phyloP scores from a whole-genome alignment of 345 rosid species.

The thale cress (Arabidopsis thaliana) region DNA sequence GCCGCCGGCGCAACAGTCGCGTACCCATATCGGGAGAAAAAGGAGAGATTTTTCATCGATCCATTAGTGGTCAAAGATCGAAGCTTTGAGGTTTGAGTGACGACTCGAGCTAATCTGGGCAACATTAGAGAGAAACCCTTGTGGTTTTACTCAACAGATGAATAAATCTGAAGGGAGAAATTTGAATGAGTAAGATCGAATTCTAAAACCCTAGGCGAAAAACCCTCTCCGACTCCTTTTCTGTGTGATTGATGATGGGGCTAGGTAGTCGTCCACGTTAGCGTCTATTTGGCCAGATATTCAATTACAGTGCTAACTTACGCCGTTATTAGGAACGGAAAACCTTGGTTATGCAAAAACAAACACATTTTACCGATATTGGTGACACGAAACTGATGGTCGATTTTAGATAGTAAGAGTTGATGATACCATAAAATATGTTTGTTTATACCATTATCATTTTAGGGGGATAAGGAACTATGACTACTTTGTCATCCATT shows the following conservation, averaged over 20 bases:
- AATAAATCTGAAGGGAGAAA: neutral
- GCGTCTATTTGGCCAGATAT: constrained; percentile 6
- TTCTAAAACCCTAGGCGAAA: constrained; percentile 39
- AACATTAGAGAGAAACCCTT: constrained; percentile 48
- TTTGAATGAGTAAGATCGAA: constrained; percentile 1
- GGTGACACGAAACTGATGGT: too few species aligned
- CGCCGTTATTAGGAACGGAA: neutral
- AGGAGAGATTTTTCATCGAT: constrained; percentile 31
- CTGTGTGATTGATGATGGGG: constrained; percentile 20
- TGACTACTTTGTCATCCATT: too few species aligned
- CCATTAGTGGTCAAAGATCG: constrained; percentile 41
- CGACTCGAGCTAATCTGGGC: constrained; percentile 60
- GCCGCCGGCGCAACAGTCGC: constrained; percentile 53
- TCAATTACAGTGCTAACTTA: constrained; percentile 22
- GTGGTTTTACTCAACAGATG: neutral
- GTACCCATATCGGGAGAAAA: constrained; percentile 49
- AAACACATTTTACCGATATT: too few species aligned
- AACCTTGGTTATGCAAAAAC: too few species aligned
- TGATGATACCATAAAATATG: too few species aligned
- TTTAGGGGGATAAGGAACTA: too few species aligned
- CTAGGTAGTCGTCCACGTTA: constrained; percentile 36
- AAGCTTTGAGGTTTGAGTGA: constrained; percentile 50
- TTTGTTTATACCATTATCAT: too few species aligned
- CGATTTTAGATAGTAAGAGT: too few species aligned
- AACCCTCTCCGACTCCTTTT: constrained; percentile 15